Evolutionary conservation across 768 basidiomycete genomes (phyloP).

Genomic region (Leccinum fibrillosum): DNA sequence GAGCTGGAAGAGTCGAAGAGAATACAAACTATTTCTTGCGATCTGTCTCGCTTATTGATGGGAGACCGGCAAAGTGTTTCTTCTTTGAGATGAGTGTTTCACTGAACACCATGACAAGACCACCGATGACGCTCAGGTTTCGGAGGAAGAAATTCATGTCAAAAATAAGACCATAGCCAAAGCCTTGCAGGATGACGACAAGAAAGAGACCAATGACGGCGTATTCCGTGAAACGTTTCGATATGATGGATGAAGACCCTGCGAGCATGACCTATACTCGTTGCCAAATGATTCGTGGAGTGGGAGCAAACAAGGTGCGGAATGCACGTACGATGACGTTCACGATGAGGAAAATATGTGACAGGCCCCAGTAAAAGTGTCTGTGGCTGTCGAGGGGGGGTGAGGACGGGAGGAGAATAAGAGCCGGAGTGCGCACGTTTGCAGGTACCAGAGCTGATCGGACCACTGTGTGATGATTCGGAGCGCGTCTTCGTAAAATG

Average conservation of each 20-base stretch:
- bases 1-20: background rate
- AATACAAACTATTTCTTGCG: constrained; percentile 91
- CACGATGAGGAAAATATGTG: constrained; percentile 86
- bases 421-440: constrained; percentile 60
- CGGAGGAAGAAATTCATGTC: constrained; percentile 99
- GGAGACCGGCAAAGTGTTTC: constrained; percentile 87
- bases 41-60: constrained; percentile 88
- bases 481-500: constrained; percentile 95
- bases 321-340: constrained; percentile 79
- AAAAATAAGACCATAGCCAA: constrained; percentile 99
- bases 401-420: constrained; percentile 5
- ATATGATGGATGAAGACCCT: constrained; percentile 82
- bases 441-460: constrained; percentile 98
- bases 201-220: constrained; percentile 85
- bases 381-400: constrained; percentile 62
- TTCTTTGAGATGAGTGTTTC: constrained; percentile 90
- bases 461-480: constrained; percentile 92
- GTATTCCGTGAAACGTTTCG: constrained; percentile 83
- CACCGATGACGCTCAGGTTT: constrained; percentile 96
- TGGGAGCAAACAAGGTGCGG: background rate
- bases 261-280: constrained; percentile 75
- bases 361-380: constrained; percentile 92
- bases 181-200: constrained; percentile 93
- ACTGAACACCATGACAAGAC: constrained; percentile 98
- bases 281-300: background rate